A percentile compares a stretch with the other conserved stretches of the same genome.
Conservation (phyloP, 495 filamentous ascomycete species). For the Xylaria cubensis region DNA sequence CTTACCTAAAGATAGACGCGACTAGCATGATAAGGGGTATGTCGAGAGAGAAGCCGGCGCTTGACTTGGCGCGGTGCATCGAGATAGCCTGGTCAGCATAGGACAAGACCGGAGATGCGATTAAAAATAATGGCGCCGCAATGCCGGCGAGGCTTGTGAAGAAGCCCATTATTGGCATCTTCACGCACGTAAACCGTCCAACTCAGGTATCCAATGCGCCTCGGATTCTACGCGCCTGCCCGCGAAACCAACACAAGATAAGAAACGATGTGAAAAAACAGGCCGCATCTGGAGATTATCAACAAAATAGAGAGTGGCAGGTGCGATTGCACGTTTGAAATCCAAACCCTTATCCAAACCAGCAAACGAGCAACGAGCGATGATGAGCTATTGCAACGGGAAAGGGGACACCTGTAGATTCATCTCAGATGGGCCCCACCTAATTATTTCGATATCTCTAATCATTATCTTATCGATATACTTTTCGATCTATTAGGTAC, state of each 20-base stretch:
- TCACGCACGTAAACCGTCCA: background rate
- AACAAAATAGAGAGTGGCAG: background rate
- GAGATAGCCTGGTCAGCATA: slow-evolving; percentile 92
- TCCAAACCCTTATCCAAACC: background rate
- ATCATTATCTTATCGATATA: slow-evolving; percentile 25
- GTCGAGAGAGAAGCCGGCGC: slow-evolving; percentile 84
- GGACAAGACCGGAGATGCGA: slow-evolving; percentile 82
- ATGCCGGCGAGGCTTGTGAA: slow-evolving; percentile 53
- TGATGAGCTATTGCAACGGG: background rate
- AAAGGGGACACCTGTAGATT: slow-evolving; percentile 23
- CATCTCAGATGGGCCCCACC: slow-evolving; percentile 12
- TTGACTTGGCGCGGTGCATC: slow-evolving; percentile 81
- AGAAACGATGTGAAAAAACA: background rate
- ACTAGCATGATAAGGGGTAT: slow-evolving; percentile 98
- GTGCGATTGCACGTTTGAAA: background rate
- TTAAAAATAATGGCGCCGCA: slow-evolving; percentile 66
- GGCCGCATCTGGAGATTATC: background rate
- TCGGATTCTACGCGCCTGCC: slow-evolving; percentile 3
- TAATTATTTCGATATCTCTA: slow-evolving; percentile 4
- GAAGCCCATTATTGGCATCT: slow-evolving; percentile 44
- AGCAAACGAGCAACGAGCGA: background rate
- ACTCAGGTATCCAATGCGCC: background rate
- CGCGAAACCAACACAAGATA: background rate
- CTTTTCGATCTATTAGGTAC: background rate
- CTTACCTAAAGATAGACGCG: slow-evolving; percentile 87